phyloP scores from a whole-genome alignment of 345 rosid genomes.

The Ceriops tagal region DNA sequence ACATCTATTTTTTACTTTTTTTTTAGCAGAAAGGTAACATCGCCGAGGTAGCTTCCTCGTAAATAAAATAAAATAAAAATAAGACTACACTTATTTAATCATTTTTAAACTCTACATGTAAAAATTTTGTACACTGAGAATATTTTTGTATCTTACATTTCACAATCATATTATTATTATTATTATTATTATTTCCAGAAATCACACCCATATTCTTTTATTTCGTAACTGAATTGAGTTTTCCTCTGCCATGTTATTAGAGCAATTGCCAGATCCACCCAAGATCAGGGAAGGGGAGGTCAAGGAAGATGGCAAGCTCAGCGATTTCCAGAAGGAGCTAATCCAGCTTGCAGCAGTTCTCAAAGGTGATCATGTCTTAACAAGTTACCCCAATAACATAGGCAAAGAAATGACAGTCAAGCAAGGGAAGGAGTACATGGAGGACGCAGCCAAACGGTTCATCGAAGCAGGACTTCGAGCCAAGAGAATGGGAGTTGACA shows the following conservation, averaged over 20 bases:
- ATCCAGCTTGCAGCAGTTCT: conserved; percentile 77
- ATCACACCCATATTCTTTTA: background rate
- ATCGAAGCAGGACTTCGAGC: conserved; percentile 61
- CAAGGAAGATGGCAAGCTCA: conserved; percentile 57
- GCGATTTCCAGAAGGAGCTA: conserved; percentile 80
- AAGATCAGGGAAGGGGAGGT: conserved; percentile 59
- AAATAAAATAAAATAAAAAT: no score
- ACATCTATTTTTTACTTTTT: background rate
- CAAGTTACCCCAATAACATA: conserved; percentile 42
- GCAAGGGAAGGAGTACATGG: conserved; percentile 79
- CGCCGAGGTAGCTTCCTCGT: no score
- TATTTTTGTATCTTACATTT: background rate
- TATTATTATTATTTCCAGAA: no score
- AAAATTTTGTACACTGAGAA: no score
- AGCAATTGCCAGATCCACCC: conserved; percentile 51
- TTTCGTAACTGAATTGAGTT: background rate
- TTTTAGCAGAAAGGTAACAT: no score
- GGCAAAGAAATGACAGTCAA: conserved; percentile 68
- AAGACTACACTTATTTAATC: no score
- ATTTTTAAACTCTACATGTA: no score
- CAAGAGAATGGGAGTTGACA: conserved; percentile 68
- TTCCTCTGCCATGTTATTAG: conserved; percentile 15
- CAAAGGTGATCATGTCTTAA: conserved; percentile 57
- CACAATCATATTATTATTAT: background rate
- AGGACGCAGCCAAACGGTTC: conserved; percentile 74